Percentiles rank a stretch among this genome's conserved stretches.
phyloP scores from a whole-genome alignment of 805 yeast species.

The Teunomyces funiuensis region DNA sequence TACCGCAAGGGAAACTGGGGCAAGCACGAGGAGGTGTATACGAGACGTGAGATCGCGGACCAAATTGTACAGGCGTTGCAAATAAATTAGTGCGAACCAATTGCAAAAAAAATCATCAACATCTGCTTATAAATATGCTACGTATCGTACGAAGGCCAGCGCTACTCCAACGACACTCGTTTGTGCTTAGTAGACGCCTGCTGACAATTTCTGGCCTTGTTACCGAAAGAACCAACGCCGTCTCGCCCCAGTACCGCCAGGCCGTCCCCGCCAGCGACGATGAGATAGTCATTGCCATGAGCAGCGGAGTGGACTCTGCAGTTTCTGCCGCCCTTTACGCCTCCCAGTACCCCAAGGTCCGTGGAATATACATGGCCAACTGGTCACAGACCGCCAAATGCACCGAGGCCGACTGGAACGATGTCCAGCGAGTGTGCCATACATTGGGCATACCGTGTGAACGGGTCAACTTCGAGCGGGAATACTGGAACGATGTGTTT shows the following conservation, averaged over 20 bases:
- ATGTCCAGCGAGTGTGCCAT: conserved; percentile 64
- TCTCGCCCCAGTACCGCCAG: conserved; percentile 29
- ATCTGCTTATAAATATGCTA: background rate
- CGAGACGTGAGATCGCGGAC: conserved; percentile 11
- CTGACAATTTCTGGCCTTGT: conserved; percentile 7
- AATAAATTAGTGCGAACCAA: background rate
- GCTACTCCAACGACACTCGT: background rate
- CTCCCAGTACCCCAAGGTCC: conserved; percentile 54
- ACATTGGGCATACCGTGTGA: conserved; percentile 67
- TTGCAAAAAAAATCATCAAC: background rate
- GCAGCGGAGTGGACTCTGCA: conserved; percentile 95
- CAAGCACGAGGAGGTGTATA: conserved; percentile 63
- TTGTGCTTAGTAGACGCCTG: background rate
- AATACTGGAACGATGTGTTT: conserved; percentile 91
- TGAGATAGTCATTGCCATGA: conserved; percentile 82
- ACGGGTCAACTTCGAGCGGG: conserved; percentile 80
- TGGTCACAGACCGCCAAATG: conserved; percentile 75
- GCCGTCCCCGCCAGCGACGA: conserved; percentile 51
- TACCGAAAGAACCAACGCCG: background rate
- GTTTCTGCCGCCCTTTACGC: conserved; percentile 75
- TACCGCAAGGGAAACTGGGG: conserved; percentile 46
- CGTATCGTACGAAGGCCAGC: background rate
- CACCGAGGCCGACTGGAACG: conserved; percentile 86
- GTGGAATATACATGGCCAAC: conserved; percentile 91
- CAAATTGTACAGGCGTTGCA: background rate